Evolutionary conservation across 306 rosid genomes (phyloP).

Genomic region (Quercus variabilis): DNA sequence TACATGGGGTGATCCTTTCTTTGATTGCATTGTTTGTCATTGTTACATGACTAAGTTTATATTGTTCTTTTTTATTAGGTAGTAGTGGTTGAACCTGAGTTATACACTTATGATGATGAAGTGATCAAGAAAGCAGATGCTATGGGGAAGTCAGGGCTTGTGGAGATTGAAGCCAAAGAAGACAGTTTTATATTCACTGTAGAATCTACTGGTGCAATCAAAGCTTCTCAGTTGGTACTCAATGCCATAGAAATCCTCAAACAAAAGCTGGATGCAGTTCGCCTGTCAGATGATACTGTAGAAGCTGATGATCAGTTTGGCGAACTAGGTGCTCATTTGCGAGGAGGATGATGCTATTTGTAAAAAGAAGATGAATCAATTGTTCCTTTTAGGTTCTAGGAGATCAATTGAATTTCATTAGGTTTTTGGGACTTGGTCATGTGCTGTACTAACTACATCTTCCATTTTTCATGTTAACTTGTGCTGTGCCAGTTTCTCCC

Average conservation of each 20-base stretch:
- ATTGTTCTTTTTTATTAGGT: constrained; percentile 38
- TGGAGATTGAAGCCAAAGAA: constrained; percentile 78
- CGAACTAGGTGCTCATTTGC: constrained; percentile 93
- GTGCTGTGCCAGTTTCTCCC: neutral
- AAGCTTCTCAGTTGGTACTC: constrained; percentile 76
- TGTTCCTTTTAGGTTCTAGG: constrained; percentile 1
- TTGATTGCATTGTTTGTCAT: constrained; percentile 2
- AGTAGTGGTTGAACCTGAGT: constrained; percentile 69
- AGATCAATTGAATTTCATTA: constrained; percentile 12
- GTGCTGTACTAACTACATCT: constrained; percentile 9
- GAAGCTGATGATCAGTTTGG: constrained; percentile 97
- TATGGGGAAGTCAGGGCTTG: constrained; percentile 93
- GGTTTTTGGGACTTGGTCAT: constrained; percentile 27
- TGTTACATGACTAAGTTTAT: neutral
- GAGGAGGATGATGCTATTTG: constrained; percentile 70
- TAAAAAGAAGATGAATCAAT: neutral
- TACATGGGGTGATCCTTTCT: neutral
- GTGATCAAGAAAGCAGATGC: constrained; percentile 94
- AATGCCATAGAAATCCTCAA: constrained; percentile 94
- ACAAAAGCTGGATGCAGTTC: constrained; percentile 90
- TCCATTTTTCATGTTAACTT: neutral
- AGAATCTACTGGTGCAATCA: constrained; percentile 88
- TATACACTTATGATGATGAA: constrained; percentile 89
- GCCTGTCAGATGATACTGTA: constrained; percentile 87
- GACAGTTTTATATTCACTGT: constrained; percentile 91